phyloP scores from a whole-genome alignment of 257 asterid species.

The Cordia subcordata region DNA sequence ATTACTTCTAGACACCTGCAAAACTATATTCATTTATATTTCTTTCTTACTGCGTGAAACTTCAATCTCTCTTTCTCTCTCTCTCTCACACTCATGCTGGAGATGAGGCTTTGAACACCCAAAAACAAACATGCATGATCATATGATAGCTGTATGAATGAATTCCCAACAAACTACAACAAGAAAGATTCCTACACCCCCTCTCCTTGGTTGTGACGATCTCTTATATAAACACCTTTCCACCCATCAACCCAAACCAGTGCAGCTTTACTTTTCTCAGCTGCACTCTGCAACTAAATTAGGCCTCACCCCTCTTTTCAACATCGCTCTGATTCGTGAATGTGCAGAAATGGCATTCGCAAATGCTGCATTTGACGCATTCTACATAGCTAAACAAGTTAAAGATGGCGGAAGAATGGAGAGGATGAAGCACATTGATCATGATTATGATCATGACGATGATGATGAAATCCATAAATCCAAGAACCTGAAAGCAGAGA shows the following conservation, averaged over 20 bases:
- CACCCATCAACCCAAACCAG: conserved; percentile 10
- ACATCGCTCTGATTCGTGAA: background rate
- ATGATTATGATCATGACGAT: conserved; percentile 19
- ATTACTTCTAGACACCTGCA: too few species aligned
- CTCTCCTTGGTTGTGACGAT: conserved; percentile 30
- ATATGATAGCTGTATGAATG: conserved; percentile 22
- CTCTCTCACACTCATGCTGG: conserved; percentile 44
- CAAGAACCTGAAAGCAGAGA: conserved; percentile 75
- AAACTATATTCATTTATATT: too few species aligned
- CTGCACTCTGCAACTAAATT: background rate
- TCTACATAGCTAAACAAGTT: conserved; percentile 16
- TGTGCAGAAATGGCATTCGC: conserved; percentile 15
- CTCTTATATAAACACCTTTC: conserved; percentile 26
- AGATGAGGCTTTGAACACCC: conserved; percentile 51
- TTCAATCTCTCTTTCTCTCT: background rate
- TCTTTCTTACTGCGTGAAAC: background rate
- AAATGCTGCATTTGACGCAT: conserved; percentile 19
- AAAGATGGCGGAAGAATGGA: conserved; percentile 18
- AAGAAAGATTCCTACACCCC: conserved; percentile 53
- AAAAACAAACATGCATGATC: conserved; percentile 28
- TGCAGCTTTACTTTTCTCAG: conserved; percentile 1
- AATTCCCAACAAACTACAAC: conserved; percentile 77
- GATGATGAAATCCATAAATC: conserved; percentile 41
- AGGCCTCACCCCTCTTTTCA: background rate
- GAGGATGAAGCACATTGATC: conserved; percentile 20